Evolutionary conservation across 768 basidiomycete genomes (phyloP), one percentile per base, ranked within the genome.

Genomic region (Boletus bicolor): DNA sequence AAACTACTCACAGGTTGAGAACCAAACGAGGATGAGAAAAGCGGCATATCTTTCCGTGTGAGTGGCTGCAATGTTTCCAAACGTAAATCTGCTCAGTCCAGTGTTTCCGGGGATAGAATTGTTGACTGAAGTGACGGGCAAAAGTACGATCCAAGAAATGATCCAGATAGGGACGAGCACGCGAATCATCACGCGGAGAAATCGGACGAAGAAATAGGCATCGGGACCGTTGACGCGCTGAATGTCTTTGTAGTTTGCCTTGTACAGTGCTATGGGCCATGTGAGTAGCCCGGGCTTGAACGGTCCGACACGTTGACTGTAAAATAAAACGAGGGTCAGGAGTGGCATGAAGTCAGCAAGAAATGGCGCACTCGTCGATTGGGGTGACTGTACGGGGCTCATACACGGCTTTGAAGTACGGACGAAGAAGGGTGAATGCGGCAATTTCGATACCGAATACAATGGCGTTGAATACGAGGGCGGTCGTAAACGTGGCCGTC

Each of bases 181-280:
- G 60, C 85, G 82, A 48, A 84, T 69, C 83, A 97, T 89, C 79
- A 98, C 85, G 47, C 87, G 83, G 30, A 91, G 77, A 71, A 91
- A 98, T 51, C 93, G 88, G 44, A 97, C 86, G 63, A 90, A 99
- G 67, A 95, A 87, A 74, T 96, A 99, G 15, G 93, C 90, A 68
- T 98, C 96, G 55, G 89, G 76, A 28, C 93, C 93, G 58, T 93
- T 94, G 42, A 81, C 78, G 42, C 75, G 74, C 56, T 84, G 79
- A 54, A 91, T 83, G 24, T 77, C 78, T 30, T 73, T 72, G 64
- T 85, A 83, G 65, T 92, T 81, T 2, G 86, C 78, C 2, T 75
- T 76, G 72, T 74, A 85, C 19, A 94, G 70, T 0, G 82, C 77
- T 19, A 80, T 55, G 2, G 89, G 87, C 92, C 91, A 95, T 35